Evolutionary conservation across 371 early-diverging fungal genomes (phyloP), one percentile per base, ranked within the genome.

Genomic region (Mortierella sp.): DNA sequence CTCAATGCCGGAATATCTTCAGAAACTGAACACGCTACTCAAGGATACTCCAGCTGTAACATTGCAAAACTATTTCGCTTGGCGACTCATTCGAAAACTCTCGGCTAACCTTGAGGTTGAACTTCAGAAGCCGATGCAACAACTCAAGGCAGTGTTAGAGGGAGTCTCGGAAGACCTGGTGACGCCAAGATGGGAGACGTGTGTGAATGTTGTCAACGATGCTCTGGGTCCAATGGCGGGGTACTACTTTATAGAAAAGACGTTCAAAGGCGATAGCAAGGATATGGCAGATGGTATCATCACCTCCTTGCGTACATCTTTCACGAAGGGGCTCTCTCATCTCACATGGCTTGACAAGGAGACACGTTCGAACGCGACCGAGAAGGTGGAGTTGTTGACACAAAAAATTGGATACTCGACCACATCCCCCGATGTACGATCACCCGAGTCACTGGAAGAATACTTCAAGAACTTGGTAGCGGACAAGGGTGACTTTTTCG

Each of bases 351-450:
- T 90, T 4, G 89, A 89, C 67, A 47, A 72, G 8, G 74, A 71
- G 42, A 89, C 90, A 0, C 72, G 78, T 1, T 28, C 54, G 46
- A 74, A 64, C 26, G 91, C 90, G 2, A 67, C 84, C 3, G 80
- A 83, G 19, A 89, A 90, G 64, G 85, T 86, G 16, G 50, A 73
- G 42, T n/a, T 64, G 27, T 42, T 79, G 61, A 46, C 66, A 1
- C 83, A 82, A 67, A 86, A 91, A 61, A 74, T 86, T 54, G 89
- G 84, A 0, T 89, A 84, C 54, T 84, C 87, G n/a, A 67, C 64
- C 16, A 53, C 63, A 3, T 74, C 81, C 12, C 90, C 88, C 0
- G 82, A 89, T 64, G 72, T 82, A 16, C 74, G 80, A 38, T 83
- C 83, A 13, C 71, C 88, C 9, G 58, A 58, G 3, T 61, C 82